Percentiles rank a stretch among this genome's conserved stretches.
phyloP scores from a whole-genome alignment of 495 filamentous ascomycete species.

The Clavariopsis aquatica region DNA sequence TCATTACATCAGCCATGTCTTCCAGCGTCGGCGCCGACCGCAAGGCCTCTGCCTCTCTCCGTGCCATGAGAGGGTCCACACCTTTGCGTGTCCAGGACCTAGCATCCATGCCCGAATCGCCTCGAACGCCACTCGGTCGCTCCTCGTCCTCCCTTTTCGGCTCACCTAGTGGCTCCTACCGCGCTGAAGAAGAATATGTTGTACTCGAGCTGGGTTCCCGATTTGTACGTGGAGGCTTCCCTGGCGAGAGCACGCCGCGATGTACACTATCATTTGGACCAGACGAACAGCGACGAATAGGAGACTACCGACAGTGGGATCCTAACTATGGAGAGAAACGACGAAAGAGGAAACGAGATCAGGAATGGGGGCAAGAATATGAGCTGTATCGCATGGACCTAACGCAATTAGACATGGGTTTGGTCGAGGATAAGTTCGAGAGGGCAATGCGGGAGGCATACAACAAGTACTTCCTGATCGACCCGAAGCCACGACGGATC shows the following conservation, averaged over 20 bases:
- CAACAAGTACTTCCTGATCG: conserved; percentile 72
- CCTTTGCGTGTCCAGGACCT: conserved; percentile 36
- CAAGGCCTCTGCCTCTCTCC: conserved; percentile 27
- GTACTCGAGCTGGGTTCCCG: conserved; percentile 82
- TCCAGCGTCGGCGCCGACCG: conserved; percentile 23
- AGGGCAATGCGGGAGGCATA: conserved; percentile 80
- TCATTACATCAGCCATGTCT: conserved; percentile 2
- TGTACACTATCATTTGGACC: conserved; percentile 72
- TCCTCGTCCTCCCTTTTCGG: conserved; percentile 64
- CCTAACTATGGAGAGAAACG: conserved; percentile 53
- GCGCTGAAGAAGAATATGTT: conserved; percentile 78
- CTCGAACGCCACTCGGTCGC: conserved; percentile 62
- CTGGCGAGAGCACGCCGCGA: conserved; percentile 73
- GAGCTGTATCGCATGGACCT: conserved; percentile 84
- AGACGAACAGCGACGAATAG: conserved; percentile 71
- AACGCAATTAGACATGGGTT: conserved; percentile 67
- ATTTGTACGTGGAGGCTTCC: conserved; percentile 79
- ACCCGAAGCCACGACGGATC: conserved; percentile 71
- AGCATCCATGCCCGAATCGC: conserved; percentile 41
- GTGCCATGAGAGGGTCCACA: conserved; percentile 20
- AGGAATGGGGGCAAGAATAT: conserved; percentile 68
- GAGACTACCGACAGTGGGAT: conserved; percentile 77
- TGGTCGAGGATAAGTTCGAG: conserved; percentile 88
- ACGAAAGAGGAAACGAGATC: conserved; percentile 47
- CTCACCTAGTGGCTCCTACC: conserved; percentile 69